Percentiles rank a stretch among this genome's conserved stretches.
Conservation (phyloP, 768 basidiomycete genomes). For the Mycena galopus region DNA sequence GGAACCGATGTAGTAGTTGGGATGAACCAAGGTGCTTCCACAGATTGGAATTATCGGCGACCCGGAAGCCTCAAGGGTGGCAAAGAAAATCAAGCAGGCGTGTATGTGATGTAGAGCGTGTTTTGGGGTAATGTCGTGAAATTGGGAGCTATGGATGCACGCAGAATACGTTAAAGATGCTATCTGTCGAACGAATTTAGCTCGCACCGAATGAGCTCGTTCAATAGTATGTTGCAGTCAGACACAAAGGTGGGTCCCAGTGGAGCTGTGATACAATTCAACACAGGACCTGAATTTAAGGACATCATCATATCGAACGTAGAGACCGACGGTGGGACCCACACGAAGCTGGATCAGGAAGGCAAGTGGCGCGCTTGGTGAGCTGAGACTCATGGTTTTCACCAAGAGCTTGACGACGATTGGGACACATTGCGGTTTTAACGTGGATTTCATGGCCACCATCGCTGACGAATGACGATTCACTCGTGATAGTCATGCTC, state of each 20-base stretch:
- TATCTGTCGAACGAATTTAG: neutral
- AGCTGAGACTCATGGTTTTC: neutral
- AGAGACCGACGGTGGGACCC: neutral
- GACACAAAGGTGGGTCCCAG: neutral
- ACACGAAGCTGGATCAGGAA: neutral
- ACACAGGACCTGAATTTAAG: neutral
- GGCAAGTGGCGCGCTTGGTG: conserved; percentile 1
- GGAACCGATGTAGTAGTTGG: neutral
- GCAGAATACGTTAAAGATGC: neutral
- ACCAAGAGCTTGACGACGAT: conserved; percentile 2
- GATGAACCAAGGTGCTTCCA: neutral
- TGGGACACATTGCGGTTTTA: neutral
- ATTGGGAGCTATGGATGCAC: neutral
- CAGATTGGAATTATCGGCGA: neutral
- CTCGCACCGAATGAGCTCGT: neutral
- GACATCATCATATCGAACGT: neutral
- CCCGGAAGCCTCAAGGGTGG: too few species aligned
- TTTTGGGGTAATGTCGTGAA: neutral
- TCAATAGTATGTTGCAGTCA: neutral
- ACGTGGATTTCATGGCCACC: neutral
- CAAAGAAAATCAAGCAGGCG: neutral
- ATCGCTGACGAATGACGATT: conserved; percentile 4
- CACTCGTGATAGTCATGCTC: neutral
- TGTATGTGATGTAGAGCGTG: neutral
- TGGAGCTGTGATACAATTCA: neutral